Evolutionary conservation across 208 protist species (phyloP), one percentile per base, ranked within the genome.

Genomic region (Acanthamoeba triangularis): DNA sequence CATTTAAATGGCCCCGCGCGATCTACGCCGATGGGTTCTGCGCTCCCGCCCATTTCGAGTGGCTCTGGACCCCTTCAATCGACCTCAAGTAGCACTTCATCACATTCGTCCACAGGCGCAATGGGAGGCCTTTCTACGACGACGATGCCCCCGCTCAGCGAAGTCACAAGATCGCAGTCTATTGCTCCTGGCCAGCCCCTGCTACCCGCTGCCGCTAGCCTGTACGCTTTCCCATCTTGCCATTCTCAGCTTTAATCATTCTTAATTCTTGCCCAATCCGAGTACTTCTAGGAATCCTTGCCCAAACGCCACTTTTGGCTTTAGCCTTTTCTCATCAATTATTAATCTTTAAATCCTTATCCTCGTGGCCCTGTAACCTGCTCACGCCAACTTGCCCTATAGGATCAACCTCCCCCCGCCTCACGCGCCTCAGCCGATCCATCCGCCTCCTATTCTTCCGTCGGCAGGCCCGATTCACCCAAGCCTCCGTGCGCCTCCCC

Each of bases 331-430:
- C 16, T 59, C 56, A 30, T 63, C 23, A 30, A 67, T 35, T 93
- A 76, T 93, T 93, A 30, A 44, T 74, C 25, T 61, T 91, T 91
- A 54, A 56, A 49, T n/a, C 35, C 49, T 33, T 47, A 23, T 47
- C 3, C 20, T 67, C 41, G 2, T 90, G 11, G 5, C 1, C 35
- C 41, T 41, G 13, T 69, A 23, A 69, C 25, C 20, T 69, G 6
- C 30, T 35, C 0, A 67, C 18, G n/a, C 28, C 13, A 33, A 18
- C 33, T 78, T 49, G 8, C 37, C 37, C 59, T 6, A 13, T 20
- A 74, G 63, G 87, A 93, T 93, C 35, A 76, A 76, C 37, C 63
- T 93, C 47, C 63, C 63, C 10, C 87, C 63, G 37, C 82, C 82
- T 23, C 82, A 59, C 33, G 30, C 37, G 82, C 37, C 87, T 52